Conservation (phyloP, 495 filamentous ascomycete genomes). For the Cairneyella variabilis region DNA sequence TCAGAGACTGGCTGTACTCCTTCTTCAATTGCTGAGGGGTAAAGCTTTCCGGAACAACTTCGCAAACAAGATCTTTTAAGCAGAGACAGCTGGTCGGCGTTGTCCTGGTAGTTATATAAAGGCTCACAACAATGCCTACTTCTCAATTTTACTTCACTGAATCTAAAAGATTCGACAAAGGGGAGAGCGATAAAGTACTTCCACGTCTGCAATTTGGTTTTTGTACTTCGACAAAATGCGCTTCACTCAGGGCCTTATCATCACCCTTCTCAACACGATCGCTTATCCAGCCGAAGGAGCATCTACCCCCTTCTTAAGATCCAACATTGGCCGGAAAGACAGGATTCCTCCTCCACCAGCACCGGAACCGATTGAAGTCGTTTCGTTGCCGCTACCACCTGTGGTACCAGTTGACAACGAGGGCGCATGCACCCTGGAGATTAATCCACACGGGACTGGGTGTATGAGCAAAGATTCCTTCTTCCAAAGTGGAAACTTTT, state of each 20-base stretch:
- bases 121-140: not conserved
- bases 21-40: not conserved
- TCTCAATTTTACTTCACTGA: not conserved
- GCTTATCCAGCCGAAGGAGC: not conserved
- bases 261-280: not conserved
- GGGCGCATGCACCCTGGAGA: conserved; percentile 12
- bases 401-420: too few species aligned
- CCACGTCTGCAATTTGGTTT: not conserved
- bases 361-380: conserved; percentile 20
- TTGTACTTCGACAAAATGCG: conserved; percentile 2
- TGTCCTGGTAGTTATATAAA: not conserved
- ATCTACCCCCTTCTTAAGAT: not conserved
- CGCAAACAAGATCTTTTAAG: not conserved
- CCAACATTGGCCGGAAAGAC: not conserved
- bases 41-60: not conserved
- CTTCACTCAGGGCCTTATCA: not conserved
- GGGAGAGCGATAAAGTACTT: not conserved
- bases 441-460: conserved; percentile 20
- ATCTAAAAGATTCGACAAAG: not conserved
- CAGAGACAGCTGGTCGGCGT: not conserved
- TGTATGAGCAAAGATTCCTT: conserved; percentile 15
- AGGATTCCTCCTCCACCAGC: conserved; percentile 4
- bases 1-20: not conserved
- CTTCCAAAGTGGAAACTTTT: conserved; percentile 24
- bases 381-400: conserved; percentile 21